Conservation (phyloP, 2,329 filamentous ascomycete genomes). For the Pseudocercospora pini-densiflorae region DNA sequence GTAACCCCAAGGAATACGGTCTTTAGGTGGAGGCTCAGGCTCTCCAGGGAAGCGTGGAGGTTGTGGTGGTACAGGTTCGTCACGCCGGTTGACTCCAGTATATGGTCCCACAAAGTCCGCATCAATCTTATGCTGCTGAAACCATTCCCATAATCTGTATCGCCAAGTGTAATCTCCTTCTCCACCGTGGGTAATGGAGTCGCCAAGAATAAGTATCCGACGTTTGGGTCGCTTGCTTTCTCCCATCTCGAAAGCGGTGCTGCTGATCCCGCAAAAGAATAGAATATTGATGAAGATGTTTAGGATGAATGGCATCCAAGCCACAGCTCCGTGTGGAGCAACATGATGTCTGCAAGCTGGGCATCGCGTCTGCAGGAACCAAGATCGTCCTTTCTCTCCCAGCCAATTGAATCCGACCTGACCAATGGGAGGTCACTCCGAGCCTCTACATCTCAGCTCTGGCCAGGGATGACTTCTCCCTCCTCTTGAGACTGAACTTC, state of each 20-base stretch:
- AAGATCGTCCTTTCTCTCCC: neutral
- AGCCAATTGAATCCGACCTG: neutral
- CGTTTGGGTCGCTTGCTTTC: constrained; percentile 1
- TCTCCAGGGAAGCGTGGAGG: constrained; percentile 20
- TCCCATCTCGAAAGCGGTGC: neutral
- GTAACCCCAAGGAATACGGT: constrained; percentile 38
- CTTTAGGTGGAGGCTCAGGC: constrained; percentile 8
- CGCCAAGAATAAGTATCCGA: constrained; percentile 31
- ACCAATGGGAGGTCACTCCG: neutral
- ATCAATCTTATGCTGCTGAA: constrained; percentile 28
- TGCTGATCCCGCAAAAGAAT: neutral
- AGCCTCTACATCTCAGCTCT: neutral
- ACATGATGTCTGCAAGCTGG: neutral
- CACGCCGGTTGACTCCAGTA: constrained; percentile 42
- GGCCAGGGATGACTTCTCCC: neutral
- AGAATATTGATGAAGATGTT: neutral
- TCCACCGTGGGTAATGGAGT: constrained; percentile 33
- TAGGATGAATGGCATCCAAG: neutral
- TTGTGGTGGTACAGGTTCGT: constrained; percentile 34
- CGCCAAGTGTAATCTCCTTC: constrained; percentile 52
- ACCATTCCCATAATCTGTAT: constrained; percentile 50
- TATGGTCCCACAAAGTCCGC: constrained; percentile 43
- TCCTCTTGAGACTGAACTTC: neutral
- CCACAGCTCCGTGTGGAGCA: neutral
- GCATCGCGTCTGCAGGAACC: constrained; percentile 1